phyloP scores from a whole-genome alignment of 2,329 filamentous ascomycete species.

The Hawksworthiomyces lignivorus region DNA sequence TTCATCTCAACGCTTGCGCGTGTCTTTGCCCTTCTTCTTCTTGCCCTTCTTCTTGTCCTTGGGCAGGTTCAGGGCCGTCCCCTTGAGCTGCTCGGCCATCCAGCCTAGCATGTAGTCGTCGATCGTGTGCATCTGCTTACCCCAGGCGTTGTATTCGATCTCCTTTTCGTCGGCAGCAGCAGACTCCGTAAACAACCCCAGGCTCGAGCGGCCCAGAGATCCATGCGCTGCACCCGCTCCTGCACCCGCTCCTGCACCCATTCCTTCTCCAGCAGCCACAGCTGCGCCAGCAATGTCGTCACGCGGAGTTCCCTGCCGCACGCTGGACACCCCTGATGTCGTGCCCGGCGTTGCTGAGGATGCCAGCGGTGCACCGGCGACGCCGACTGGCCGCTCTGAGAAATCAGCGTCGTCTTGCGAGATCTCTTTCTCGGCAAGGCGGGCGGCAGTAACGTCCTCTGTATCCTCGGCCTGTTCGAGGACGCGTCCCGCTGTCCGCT shows the following conservation, averaged over 20 bases:
- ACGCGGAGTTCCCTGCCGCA: conserved; percentile 43
- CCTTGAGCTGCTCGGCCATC: conserved; percentile 56
- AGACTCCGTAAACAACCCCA: conserved; percentile 31
- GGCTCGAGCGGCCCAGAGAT: conserved; percentile 23
- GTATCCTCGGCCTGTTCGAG: conserved; percentile 87
- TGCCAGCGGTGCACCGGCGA: conserved; percentile 38
- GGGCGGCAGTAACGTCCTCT: conserved; percentile 84
- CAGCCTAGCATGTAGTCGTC: conserved; percentile 69
- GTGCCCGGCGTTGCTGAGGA: conserved; percentile 26
- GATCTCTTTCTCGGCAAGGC: conserved; percentile 81
- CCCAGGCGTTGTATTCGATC: conserved; percentile 52
- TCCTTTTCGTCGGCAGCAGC: conserved; percentile 36
- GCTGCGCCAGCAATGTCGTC: conserved; percentile 25
- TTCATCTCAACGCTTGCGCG: conserved; percentile 35
- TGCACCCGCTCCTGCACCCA: conserved; percentile 15
- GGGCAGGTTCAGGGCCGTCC: conserved; percentile 53
- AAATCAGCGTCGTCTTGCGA: conserved; percentile 83
- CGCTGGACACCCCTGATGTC: conserved; percentile 43
- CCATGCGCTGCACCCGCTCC: not conserved
- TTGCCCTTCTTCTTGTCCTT: conserved; percentile 58
- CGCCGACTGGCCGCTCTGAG: conserved; percentile 48
- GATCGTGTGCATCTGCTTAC: conserved; percentile 50
- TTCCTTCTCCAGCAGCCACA: not conserved
- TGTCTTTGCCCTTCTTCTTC: conserved; percentile 52
- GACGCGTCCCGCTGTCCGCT: conserved; percentile 57